Conservation (phyloP, 208 protist species). For the Wallacemonas sp. region DNA sequence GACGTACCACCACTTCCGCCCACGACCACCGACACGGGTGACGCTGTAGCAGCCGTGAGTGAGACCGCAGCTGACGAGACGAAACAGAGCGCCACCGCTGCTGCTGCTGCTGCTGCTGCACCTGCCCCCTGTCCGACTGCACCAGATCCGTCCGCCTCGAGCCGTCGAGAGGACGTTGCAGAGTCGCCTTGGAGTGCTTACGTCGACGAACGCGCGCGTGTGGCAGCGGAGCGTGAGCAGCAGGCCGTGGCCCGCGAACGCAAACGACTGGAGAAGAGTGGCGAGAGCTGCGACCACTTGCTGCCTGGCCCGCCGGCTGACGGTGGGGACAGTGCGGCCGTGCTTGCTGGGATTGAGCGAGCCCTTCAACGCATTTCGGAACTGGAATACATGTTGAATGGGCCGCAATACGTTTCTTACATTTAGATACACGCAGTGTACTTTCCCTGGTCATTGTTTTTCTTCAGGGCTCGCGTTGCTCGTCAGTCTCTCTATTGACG, state of each 20-base stretch:
- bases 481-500: too few species aligned
- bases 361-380: not conserved
- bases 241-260: not conserved
- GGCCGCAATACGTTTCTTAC: conserved; percentile 2
- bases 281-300: not conserved
- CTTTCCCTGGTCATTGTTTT: too few species aligned
- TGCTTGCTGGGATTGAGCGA: not conserved
- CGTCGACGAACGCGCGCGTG: not conserved
- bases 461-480: too few species aligned
- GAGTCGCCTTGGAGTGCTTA: conserved; percentile 1
- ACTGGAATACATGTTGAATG: conserved; percentile 5
- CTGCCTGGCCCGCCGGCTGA: not conserved
- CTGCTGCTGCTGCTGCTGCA: too few species aligned
- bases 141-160: too few species aligned
- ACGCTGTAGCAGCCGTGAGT: too few species aligned
- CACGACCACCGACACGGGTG: too few species aligned
- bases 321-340: not conserved
- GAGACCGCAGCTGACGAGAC: too few species aligned
- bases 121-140: too few species aligned
- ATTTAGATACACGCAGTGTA: not conserved
- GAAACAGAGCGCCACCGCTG: too few species aligned
- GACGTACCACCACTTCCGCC: not conserved
- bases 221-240: conserved; percentile 7
- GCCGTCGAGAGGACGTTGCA: too few species aligned
- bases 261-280: conserved; percentile 6